phyloP scores from a whole-genome alignment of 2,329 filamentous ascomycete species.

The Hypoxylon sp. region DNA sequence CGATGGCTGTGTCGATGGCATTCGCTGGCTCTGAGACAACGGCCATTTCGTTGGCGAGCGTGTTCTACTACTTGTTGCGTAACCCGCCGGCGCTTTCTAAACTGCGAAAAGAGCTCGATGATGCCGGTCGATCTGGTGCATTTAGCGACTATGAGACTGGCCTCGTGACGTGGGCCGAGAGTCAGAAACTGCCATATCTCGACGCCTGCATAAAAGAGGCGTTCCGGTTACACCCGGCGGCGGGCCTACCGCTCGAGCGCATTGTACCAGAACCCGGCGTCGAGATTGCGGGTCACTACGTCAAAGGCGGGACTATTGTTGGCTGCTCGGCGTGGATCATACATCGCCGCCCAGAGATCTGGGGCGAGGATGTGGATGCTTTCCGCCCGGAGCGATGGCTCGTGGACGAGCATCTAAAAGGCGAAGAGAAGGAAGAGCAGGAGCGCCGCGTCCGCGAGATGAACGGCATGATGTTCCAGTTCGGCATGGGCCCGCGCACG shows the following conservation, averaged over 20 bases:
- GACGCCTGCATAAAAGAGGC: conserved; percentile 84
- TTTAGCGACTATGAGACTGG: conserved; percentile 67
- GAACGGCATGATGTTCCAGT: conserved; percentile 78
- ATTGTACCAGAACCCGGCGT: conserved; percentile 74
- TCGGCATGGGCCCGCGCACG: conserved; percentile 77
- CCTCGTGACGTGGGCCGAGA: conserved; percentile 76
- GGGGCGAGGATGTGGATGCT: conserved; percentile 73
- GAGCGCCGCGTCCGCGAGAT: conserved; percentile 72
- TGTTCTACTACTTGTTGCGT: conserved; percentile 81
- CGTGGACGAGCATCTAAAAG: conserved; percentile 55
- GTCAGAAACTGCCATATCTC: conserved; percentile 78
- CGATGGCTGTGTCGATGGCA: conserved; percentile 78
- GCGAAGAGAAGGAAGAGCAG: conserved; percentile 51
- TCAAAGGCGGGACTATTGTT: conserved; percentile 79
- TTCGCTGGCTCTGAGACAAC: conserved; percentile 85
- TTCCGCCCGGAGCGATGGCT: conserved; percentile 79
- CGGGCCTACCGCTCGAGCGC: conserved; percentile 79
- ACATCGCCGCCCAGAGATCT: conserved; percentile 75
- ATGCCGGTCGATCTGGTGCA: conserved; percentile 63
- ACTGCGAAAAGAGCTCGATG: conserved; percentile 73
- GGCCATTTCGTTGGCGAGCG: conserved; percentile 76
- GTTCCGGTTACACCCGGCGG: conserved; percentile 80
- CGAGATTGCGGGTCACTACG: conserved; percentile 70
- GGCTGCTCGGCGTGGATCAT: conserved; percentile 82
- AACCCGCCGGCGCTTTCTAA: conserved; percentile 67